phyloP scores from a whole-genome alignment of 2,329 filamentous ascomycete genomes.

The Septoria linicola region DNA sequence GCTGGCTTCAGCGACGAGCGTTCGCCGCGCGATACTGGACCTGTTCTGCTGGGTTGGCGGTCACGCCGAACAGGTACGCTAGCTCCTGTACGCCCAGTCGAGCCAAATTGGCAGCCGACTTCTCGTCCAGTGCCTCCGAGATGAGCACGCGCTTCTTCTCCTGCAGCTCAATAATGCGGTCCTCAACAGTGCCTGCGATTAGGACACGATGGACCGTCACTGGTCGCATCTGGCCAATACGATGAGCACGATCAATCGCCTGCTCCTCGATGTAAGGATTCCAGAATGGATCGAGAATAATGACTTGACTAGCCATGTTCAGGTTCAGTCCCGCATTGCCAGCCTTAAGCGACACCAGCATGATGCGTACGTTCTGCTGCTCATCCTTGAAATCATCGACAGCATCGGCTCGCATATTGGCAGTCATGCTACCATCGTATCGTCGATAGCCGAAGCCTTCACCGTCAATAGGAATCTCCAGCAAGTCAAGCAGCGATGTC shows the following conservation, averaged over 20 bases:
- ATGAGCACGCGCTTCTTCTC: conserved; percentile 75
- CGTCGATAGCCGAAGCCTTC: conserved; percentile 61
- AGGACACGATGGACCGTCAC: conserved; percentile 81
- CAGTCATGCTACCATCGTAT: conserved; percentile 75
- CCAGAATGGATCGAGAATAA: conserved; percentile 92
- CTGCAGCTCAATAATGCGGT: conserved; percentile 77
- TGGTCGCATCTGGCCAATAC: conserved; percentile 73
- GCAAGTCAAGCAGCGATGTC: conserved; percentile 72
- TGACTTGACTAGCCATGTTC: conserved; percentile 76
- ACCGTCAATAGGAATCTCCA: conserved; percentile 69
- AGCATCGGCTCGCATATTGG: conserved; percentile 63
- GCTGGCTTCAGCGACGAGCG: background rate
- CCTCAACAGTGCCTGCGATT: conserved; percentile 76
- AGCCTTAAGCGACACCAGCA: conserved; percentile 76
- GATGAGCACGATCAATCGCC: conserved; percentile 84
- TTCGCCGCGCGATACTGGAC: conserved; percentile 25
- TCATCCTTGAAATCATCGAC: conserved; percentile 67
- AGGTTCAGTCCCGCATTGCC: conserved; percentile 86
- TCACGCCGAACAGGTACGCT: conserved; percentile 63
- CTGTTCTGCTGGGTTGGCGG: conserved; percentile 27
- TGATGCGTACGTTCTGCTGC: conserved; percentile 58
- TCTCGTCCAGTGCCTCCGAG: conserved; percentile 75
- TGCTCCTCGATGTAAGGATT: conserved; percentile 93
- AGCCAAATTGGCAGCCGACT: conserved; percentile 63
- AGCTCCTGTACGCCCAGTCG: conserved; percentile 67